Base-by-base conservation (phyloP, 169 alveolate genomes). In the Miamiensis avidus region DNA sequence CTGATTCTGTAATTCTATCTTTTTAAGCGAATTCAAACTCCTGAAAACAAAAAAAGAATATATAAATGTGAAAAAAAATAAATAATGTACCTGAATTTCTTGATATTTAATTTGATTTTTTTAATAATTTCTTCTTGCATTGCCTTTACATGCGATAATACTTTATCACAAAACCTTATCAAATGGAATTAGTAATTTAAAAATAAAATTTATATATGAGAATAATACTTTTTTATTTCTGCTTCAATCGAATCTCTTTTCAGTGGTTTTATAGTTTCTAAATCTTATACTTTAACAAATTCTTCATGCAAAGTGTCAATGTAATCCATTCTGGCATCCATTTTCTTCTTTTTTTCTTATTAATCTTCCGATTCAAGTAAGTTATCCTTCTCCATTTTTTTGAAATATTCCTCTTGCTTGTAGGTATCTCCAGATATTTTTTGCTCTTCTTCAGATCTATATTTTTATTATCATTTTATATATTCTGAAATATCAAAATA, bases 321-420 rank as follows among this genome's bases (percentile, higher is more conserved):
- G 16, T 91, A 87, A 33, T 90, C 94, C 84, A 94, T 89, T 72
- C 88, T 90, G 27, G 95, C 95, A 78, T 91, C 93, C 75, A 79
- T 82, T 29, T 87, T 85, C 30, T 64, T 69, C n/a, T 81, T 79
- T 32, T 75, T 74, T 65, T 82, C 82, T 27, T 85, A 65, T 75
- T 81, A 85, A 16, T 89, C 93, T 29, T 84, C 78, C 65, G 85
- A 85, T 49, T 92, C 96, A 1, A 65, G 82, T n/a, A 82, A 82
- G 49, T 91, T 88, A 29, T 77, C 34, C 29, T 75, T 76, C 65
- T 91, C 83, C 83, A 78, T 76, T 64, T 92, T 89, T 75, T 88
- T 74, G 31, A 88, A 64, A 49, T 85, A 92, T 31, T 90, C 94
- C 29, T 82, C 82, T 30, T 81, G 34, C 33, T 86, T 75, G 1